Percentiles rank a stretch among this genome's conserved stretches.
These are phyloP conservation scores for Solanum peruvianum DNA, from an alignment of 257 asterid genomes.

Conservation along the genomic window DNA sequence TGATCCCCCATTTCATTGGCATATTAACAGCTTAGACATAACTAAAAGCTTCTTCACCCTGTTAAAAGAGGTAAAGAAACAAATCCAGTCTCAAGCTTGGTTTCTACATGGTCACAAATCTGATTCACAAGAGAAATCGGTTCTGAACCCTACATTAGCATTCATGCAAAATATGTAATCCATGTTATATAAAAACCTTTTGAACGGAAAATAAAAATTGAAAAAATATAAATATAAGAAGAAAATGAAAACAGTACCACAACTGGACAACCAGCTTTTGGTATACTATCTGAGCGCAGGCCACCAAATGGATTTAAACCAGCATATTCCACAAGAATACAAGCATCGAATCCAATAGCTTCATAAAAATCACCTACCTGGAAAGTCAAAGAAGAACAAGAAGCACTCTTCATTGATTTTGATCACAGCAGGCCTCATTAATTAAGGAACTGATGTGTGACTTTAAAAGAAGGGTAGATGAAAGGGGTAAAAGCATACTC, in stretches of 20 bases:
- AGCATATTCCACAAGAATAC: constrained; percentile 96
- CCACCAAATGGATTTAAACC: constrained; percentile 99
- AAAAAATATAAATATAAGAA: not conserved
- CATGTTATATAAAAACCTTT: not conserved
- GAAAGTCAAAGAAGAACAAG: constrained; percentile 2
- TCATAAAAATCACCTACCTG: constrained; percentile 98
- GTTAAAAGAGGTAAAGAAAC: not conserved
- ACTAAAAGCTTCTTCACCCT: not conserved
- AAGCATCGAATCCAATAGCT: constrained; percentile 92
- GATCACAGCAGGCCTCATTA: not conserved
- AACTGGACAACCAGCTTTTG: constrained; percentile 98
- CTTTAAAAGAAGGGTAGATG: not conserved
- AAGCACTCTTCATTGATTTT: not conserved
- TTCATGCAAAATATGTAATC: not conserved
- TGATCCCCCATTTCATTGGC: not conserved
- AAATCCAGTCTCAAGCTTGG: not conserved
- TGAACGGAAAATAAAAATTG: not conserved
- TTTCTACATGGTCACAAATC: not conserved
- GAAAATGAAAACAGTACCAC: constrained; percentile 41
- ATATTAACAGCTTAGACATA: not conserved
- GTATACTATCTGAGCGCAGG: constrained; percentile 76
- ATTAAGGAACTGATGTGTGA: not conserved
- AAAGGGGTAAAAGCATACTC: constrained; percentile 40
- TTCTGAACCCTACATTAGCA: not conserved
- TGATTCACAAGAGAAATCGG: not conserved